Evolutionary conservation across 306 rosid genomes (phyloP).

Genomic region (Cicer judaicum): DNA sequence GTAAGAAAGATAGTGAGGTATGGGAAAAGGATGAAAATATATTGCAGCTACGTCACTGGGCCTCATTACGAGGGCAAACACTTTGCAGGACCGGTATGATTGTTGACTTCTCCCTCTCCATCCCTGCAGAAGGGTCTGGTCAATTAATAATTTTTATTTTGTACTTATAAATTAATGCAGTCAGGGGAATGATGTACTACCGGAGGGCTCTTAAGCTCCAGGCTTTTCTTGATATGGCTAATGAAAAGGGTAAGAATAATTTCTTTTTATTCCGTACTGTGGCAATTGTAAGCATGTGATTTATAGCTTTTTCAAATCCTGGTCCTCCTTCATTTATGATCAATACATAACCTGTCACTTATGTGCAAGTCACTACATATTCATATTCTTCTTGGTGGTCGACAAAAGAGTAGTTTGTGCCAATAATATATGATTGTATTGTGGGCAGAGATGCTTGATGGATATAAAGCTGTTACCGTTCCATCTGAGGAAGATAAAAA

Average conservation of each 20-base stretch:
- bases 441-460: conserved; percentile 82
- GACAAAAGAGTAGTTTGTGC: conserved; percentile 34
- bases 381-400: conserved; percentile 29
- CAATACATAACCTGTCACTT: conserved; percentile 10
- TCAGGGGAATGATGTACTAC: conserved; percentile 99
- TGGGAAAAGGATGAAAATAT: conserved; percentile 89
- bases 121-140: conserved; percentile 32
- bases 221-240: conserved; percentile 99
- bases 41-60: conserved; percentile 97
- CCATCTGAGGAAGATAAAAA: conserved; percentile 87
- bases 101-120: conserved; percentile 15
- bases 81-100: conserved; percentile 84
- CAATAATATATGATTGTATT: conserved; percentile 39
- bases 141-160: conserved; percentile 32
- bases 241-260: conserved; percentile 69
- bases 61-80: conserved; percentile 94
- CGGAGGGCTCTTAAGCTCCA: conserved; percentile 96
- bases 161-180: conserved; percentile 58
- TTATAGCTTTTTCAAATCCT: conserved; percentile 2
- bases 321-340: neutral
- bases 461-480: conserved; percentile 87
- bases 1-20: conserved; percentile 81
- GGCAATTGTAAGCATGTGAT: conserved; percentile 23
- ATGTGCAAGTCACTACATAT: conserved; percentile 20
- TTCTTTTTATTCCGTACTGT: conserved; percentile 25